A percentile compares a stretch with the other conserved stretches of the same genome.
Evolutionary conservation across 2,329 filamentous ascomycete genomes (phyloP).

Genomic region (Diaporthe sp.): DNA sequence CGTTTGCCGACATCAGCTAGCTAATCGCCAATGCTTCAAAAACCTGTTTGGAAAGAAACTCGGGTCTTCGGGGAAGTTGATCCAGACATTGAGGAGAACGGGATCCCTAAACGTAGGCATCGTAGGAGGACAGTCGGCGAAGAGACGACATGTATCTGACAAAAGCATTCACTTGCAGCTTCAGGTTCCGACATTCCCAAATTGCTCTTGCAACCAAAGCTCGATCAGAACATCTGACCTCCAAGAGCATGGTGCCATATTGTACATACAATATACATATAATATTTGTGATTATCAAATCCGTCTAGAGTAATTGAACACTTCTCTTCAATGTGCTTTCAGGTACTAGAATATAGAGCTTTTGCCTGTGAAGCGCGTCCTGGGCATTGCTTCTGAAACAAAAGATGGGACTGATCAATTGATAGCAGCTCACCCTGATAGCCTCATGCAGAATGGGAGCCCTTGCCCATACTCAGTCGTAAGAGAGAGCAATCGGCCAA

Average conservation of each 20-base stretch:
- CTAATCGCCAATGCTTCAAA: not conserved
- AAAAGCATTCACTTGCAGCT: too few species aligned
- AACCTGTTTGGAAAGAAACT: not conserved
- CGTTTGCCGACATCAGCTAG: too few species aligned
- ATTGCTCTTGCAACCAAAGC: not conserved
- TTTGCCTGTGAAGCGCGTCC: not conserved
- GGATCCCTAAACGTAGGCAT: not conserved
- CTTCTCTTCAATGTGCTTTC: too few species aligned
- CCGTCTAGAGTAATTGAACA: not conserved
- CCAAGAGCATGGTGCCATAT: not conserved
- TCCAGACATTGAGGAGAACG: too few species aligned
- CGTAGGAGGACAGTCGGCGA: not conserved
- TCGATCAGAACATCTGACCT: not conserved
- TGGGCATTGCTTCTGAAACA: not conserved
- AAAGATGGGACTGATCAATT: not conserved
- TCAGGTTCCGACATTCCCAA: not conserved
- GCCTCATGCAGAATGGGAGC: not conserved
- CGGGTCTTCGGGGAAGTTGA: not conserved
- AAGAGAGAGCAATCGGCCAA: not conserved
- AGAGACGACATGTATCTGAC: not conserved
- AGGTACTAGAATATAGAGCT: not conserved
- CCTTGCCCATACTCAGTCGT: not conserved
- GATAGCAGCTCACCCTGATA: not conserved
- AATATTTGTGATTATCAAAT: not conserved
- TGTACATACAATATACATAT: too few species aligned